These are phyloP conservation scores for Syncephalastrum sp. DNA, from an alignment of 371 early-diverging fungal species.

Conservation along the genomic window DNA sequence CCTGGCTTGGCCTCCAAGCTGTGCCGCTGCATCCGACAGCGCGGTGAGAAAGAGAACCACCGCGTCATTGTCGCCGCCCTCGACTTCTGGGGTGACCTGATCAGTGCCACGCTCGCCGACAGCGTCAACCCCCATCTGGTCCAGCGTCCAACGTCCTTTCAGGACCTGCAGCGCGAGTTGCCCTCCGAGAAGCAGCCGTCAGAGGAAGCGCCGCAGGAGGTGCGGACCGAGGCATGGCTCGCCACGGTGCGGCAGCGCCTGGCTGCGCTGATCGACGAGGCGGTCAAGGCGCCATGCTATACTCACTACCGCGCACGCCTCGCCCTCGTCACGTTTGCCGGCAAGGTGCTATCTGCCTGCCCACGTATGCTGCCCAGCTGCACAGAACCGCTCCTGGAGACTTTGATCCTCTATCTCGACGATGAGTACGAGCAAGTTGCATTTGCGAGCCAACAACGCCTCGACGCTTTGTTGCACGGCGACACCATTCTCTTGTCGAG, in stretches of 20 bases:
- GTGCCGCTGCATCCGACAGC: slow-evolving; percentile 34
- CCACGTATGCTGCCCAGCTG: slow-evolving; percentile 41
- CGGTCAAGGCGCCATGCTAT: slow-evolving; percentile 35
- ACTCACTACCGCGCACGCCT: slow-evolving; percentile 43
- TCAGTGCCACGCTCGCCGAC: slow-evolving; percentile 37
- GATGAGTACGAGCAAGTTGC: slow-evolving; percentile 47
- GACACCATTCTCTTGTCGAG: slow-evolving; percentile 30
- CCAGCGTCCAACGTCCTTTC: slow-evolving; percentile 18
- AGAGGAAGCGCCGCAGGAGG: not conserved
- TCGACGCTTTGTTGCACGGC: slow-evolving; percentile 18
- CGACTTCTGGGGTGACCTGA: slow-evolving; percentile 35
- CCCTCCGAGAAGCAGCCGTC: not conserved
- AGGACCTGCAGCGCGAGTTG: slow-evolving; percentile 17
- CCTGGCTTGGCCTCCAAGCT: slow-evolving; percentile 48
- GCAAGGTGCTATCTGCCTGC: slow-evolving; percentile 34
- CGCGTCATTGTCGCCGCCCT: slow-evolving; percentile 36
- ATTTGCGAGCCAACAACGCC: slow-evolving; percentile 15
- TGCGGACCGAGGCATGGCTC: slow-evolving; percentile 27
- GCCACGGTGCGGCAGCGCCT: slow-evolving; percentile 24
- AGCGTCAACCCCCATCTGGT: slow-evolving; percentile 23
- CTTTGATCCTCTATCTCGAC: slow-evolving; percentile 44
- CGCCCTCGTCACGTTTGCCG: slow-evolving; percentile 44
- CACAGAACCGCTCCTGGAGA: slow-evolving; percentile 37
- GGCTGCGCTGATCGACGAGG: slow-evolving; percentile 19
- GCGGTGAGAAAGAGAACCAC: slow-evolving; percentile 52